These are phyloP conservation scores for Yarrowia osloensis DNA, from an alignment of 805 yeast species.

Conservation along the genomic window DNA sequence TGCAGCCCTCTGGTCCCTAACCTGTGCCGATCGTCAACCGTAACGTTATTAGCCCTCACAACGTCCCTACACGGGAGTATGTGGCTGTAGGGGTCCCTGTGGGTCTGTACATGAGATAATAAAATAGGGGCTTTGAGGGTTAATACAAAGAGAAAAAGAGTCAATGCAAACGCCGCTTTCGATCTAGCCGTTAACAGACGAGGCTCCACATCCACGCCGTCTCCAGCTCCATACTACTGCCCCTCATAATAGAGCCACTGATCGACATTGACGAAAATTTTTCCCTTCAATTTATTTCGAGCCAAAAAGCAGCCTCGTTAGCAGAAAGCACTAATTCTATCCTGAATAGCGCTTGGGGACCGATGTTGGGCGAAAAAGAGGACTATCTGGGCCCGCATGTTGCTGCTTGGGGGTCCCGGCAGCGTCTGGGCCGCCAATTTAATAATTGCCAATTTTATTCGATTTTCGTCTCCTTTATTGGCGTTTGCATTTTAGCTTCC, in stretches of 20 bases:
- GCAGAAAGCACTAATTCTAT: background rate
- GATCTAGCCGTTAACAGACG: background rate
- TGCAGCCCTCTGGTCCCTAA: slow-evolving; percentile 17
- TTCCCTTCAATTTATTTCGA: background rate
- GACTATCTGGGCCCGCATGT: background rate
- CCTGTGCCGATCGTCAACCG: slow-evolving; percentile 5
- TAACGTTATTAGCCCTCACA: background rate
- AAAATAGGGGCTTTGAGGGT: background rate
- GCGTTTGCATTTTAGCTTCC: background rate
- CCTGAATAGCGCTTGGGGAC: background rate
- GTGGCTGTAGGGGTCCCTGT: background rate
- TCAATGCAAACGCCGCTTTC: background rate
- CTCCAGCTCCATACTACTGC: too few species aligned
- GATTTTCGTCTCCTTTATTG: background rate
- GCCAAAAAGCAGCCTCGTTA: background rate
- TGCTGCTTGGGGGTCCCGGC: background rate
- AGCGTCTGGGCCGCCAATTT: background rate
- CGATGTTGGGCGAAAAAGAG: background rate
- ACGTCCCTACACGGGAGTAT: background rate
- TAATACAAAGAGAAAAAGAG: background rate
- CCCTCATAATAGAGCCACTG: background rate
- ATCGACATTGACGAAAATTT: slow-evolving; percentile 14
- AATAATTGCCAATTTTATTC: background rate
- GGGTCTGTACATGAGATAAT: background rate
- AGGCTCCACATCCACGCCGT: background rate